phyloP scores from a whole-genome alignment of 2,329 filamentous ascomycete species.

The Monosporascus ibericus region DNA sequence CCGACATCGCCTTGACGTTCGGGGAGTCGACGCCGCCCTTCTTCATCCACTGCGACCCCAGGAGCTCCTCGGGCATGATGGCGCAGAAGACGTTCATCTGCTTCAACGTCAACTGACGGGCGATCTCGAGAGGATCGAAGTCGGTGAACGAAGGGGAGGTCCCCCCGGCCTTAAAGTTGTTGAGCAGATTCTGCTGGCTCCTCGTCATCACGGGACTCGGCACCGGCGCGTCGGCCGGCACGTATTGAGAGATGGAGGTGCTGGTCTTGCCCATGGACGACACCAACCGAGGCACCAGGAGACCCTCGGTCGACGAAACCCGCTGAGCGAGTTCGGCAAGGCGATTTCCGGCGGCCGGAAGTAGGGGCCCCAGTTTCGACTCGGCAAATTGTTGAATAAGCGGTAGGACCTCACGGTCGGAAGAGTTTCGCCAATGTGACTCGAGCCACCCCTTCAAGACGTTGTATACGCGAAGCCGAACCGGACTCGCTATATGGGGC shows the following conservation, averaged over 20 bases:
- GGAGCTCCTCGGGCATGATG: slow-evolving; percentile 85
- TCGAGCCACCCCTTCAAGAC: slow-evolving; percentile 97
- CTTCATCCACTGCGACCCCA: slow-evolving; percentile 92
- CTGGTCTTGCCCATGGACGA: slow-evolving; percentile 86
- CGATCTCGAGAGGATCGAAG: slow-evolving; percentile 85
- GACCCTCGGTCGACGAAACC: slow-evolving; percentile 65
- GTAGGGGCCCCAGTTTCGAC: slow-evolving; percentile 57
- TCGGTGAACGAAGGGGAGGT: slow-evolving; percentile 70
- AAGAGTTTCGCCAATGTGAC: slow-evolving; percentile 84
- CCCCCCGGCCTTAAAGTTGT: slow-evolving; percentile 69
- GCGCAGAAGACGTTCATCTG: slow-evolving; percentile 88
- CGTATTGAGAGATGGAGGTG: slow-evolving; percentile 64
- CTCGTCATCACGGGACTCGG: slow-evolving; percentile 67
- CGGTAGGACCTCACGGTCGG: slow-evolving; percentile 68
- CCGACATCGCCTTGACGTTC: slow-evolving; percentile 92
- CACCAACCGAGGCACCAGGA: slow-evolving; percentile 74
- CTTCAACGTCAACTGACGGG: slow-evolving; percentile 86
- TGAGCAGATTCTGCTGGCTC: slow-evolving; percentile 67
- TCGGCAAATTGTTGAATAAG: slow-evolving; percentile 77
- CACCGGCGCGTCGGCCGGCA: slow-evolving; percentile 64
- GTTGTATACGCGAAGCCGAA: slow-evolving; percentile 89
- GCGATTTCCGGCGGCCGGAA: slow-evolving; percentile 75
- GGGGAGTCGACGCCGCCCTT: slow-evolving; percentile 71
- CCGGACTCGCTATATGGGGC: slow-evolving; percentile 67
- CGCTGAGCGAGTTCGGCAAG: slow-evolving; percentile 74